Conservation (phyloP, 345 rosid genomes). For the Excoecaria cochinchinensis region DNA sequence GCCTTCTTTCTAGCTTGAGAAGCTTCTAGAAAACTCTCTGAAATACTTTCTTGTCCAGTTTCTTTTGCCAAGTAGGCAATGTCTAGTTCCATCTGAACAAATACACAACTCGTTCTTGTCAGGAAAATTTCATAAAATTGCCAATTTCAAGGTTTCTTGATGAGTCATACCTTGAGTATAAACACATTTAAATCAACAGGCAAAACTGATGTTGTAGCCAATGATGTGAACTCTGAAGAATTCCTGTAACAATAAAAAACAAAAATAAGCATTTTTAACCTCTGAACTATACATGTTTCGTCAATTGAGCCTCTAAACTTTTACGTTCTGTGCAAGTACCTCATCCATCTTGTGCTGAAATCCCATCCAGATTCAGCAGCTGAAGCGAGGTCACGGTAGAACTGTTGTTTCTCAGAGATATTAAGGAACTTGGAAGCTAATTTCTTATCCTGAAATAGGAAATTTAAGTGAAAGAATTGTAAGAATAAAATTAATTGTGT, state of each 20-base stretch:
- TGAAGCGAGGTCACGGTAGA: constrained; percentile 73
- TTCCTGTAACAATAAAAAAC: constrained; percentile 38
- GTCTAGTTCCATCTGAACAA: constrained; percentile 83
- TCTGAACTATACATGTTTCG: too few relatives aligned
- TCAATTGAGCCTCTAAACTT: too few relatives aligned
- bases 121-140: not conserved
- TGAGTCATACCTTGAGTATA: constrained; percentile 53
- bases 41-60: constrained; percentile 42
- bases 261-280: too few relatives aligned
- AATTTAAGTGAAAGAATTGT: not conserved
- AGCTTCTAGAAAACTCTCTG: constrained; percentile 47
- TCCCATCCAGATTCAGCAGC: constrained; percentile 95
- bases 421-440: constrained; percentile 53
- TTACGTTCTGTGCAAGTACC: constrained; percentile 29
- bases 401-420: constrained; percentile 51
- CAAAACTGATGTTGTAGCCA: constrained; percentile 69
- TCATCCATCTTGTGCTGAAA: constrained; percentile 96
- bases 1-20: constrained; percentile 63
- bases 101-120: not conserved
- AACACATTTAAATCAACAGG: constrained; percentile 86
- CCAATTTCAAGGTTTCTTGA: not conserved
- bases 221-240: constrained; percentile 52
- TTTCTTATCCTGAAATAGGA: constrained; percentile 52
- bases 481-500: not conserved
- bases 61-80: constrained; percentile 64